phyloP scores from a whole-genome alignment of 768 basidiomycete genomes.

The Hypholoma sublateritium region DNA sequence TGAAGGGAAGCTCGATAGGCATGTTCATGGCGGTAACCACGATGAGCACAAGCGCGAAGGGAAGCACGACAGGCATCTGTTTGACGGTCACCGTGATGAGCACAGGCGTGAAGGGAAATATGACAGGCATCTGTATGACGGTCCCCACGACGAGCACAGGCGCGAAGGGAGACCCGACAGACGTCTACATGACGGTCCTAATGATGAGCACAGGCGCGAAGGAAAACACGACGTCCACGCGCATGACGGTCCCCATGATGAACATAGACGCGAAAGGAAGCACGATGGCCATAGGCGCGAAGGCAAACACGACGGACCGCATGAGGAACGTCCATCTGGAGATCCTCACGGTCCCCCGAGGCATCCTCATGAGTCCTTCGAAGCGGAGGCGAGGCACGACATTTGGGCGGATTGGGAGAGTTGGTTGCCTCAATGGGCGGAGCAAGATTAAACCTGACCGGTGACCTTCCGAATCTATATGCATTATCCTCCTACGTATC shows the following conservation, averaged over 20 bases:
- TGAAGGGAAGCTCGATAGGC: neutral
- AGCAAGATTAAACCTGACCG: neutral
- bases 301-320: too few relatives aligned
- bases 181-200: too few relatives aligned
- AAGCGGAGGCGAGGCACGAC: neutral
- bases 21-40: neutral
- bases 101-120: too few relatives aligned
- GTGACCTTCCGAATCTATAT: too few relatives aligned
- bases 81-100: neutral
- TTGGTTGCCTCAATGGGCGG: slow-evolving; percentile 6
- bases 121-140: neutral
- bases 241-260: neutral
- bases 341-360: too few relatives aligned
- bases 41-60: too few relatives aligned
- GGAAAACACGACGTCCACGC: too few relatives aligned
- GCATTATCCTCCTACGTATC: too few relatives aligned
- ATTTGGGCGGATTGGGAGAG: slow-evolving; percentile 3
- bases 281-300: too few relatives aligned
- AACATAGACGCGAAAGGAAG: too few relatives aligned
- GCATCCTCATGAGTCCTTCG: neutral
- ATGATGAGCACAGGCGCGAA: too few relatives aligned
- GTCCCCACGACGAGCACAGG: neutral
- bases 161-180: neutral
- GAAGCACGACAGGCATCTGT: neutral
- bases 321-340: too few relatives aligned